A percentile compares a stretch with the other conserved stretches of the same genome.
Conservation (phyloP, 768 basidiomycete genomes). For the Cantharellus anzutake region DNA sequence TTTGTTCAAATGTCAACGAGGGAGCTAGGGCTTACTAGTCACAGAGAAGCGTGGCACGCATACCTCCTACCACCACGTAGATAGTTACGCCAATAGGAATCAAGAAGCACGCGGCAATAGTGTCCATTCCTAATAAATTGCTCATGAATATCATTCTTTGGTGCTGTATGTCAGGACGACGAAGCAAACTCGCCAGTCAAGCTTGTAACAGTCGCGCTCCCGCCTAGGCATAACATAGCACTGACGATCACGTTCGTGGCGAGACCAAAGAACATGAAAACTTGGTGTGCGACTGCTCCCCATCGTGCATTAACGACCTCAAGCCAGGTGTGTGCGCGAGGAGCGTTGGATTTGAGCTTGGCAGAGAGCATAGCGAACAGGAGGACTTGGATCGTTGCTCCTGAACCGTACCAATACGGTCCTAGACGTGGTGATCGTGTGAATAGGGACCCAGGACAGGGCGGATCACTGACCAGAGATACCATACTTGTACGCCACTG, state of each 20-base stretch:
- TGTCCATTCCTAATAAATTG: slow-evolving; percentile 39
- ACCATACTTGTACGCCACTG: slow-evolving; percentile 71
- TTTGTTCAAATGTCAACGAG: neutral
- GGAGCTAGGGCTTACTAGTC: slow-evolving; percentile 47
- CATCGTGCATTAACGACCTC: slow-evolving; percentile 71
- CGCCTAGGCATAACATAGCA: slow-evolving; percentile 59
- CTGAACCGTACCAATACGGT: slow-evolving; percentile 20
- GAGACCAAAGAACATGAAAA: slow-evolving; percentile 86
- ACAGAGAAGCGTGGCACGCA: slow-evolving; percentile 70
- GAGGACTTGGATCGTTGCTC: slow-evolving; percentile 28
- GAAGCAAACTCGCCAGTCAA: slow-evolving; percentile 31
- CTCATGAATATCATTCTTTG: neutral
- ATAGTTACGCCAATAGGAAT: slow-evolving; percentile 76
- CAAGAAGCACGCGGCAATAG: slow-evolving; percentile 78
- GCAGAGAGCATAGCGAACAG: slow-evolving; percentile 86
- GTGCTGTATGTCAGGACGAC: neutral
- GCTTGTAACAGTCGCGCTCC: slow-evolving; percentile 68
- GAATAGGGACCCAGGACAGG: neutral
- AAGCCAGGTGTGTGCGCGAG: slow-evolving; percentile 73
- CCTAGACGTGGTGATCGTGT: neutral
- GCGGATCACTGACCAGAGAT: slow-evolving; percentile 1
- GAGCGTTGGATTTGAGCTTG: slow-evolving; percentile 82
- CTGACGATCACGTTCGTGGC: slow-evolving; percentile 88
- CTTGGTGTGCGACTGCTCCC: slow-evolving; percentile 58
- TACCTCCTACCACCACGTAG: slow-evolving; percentile 74